These are phyloP conservation scores for Geosmithia morbida DNA, from an alignment of 2,329 filamentous ascomycete genomes.

Conservation along the genomic window DNA sequence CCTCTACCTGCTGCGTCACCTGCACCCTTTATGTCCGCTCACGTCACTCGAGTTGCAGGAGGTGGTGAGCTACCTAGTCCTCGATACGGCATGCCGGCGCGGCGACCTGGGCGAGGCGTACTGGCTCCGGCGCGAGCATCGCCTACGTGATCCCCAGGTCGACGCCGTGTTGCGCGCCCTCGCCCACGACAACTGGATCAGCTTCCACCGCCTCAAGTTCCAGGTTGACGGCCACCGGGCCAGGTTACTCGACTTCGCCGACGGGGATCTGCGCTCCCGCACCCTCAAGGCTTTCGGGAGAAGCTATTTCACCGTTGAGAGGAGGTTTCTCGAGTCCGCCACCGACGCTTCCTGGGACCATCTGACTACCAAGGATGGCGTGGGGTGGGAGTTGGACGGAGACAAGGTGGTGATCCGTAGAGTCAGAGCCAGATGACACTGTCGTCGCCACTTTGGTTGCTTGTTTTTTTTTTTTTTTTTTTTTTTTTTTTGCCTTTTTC, in stretches of 20 bases:
- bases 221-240: slow-evolving; percentile 69
- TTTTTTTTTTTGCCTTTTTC: neutral
- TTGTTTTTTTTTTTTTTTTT: neutral
- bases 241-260: slow-evolving; percentile 69
- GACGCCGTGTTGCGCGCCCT: slow-evolving; percentile 55
- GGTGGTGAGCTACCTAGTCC: slow-evolving; percentile 64
- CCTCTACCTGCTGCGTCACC: slow-evolving; percentile 56
- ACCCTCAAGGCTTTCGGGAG: slow-evolving; percentile 77
- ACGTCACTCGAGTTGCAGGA: slow-evolving; percentile 62
- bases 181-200: slow-evolving; percentile 68
- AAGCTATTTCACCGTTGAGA: slow-evolving; percentile 63
- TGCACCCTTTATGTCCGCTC: slow-evolving; percentile 57
- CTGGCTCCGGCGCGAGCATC: slow-evolving; percentile 44
- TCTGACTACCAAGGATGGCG: slow-evolving; percentile 50
- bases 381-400: slow-evolving; percentile 74
- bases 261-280: slow-evolving; percentile 57
- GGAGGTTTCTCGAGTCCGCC: slow-evolving; percentile 52
- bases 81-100: slow-evolving; percentile 81
- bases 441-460: too few species aligned
- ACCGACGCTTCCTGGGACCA: slow-evolving; percentile 59
- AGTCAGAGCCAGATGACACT: slow-evolving; percentile 24
- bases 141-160: slow-evolving; percentile 51
- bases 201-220: slow-evolving; percentile 57
- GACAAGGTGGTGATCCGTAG: slow-evolving; percentile 62
- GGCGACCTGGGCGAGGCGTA: slow-evolving; percentile 62